These are phyloP conservation scores for Talaromyces islandicus DNA, from an alignment of 2,329 filamentous ascomycete species.

Conservation along the genomic window DNA sequence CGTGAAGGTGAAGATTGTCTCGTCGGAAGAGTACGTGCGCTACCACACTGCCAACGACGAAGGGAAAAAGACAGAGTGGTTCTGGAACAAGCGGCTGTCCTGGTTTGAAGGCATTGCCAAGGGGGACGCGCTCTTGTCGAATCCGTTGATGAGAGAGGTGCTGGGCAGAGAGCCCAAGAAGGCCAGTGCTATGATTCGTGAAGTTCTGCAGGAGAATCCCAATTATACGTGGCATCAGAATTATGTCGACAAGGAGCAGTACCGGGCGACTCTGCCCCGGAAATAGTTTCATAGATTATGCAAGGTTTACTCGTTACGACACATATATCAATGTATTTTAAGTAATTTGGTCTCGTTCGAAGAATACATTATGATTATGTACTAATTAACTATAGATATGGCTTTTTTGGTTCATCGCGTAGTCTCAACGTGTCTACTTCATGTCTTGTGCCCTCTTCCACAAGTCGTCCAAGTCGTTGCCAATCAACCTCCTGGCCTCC, in stretches of 20 bases:
- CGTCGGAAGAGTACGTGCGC: constrained; percentile 28
- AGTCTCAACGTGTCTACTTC: background rate
- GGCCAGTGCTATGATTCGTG: constrained; percentile 30
- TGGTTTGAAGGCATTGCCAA: constrained; percentile 41
- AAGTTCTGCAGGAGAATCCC: constrained; percentile 22
- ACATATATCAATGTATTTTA: no score
- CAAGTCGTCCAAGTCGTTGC: constrained; percentile 22
- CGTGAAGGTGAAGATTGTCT: constrained; percentile 27
- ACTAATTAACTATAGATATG: background rate
- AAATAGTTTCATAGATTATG: background rate
- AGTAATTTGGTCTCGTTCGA: no score
- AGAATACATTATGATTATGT: background rate
- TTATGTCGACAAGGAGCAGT: constrained; percentile 20
- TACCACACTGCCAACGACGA: constrained; percentile 23
- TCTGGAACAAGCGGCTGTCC: constrained; percentile 37
- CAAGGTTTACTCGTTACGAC: no score
- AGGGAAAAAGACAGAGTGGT: constrained; percentile 32
- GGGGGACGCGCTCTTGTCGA: constrained; percentile 40
- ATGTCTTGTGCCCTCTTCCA: constrained; percentile 14
- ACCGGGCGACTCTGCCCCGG: constrained; percentile 5
- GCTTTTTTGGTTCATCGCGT: background rate
- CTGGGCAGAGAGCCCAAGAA: constrained; percentile 39
- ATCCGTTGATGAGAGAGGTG: constrained; percentile 38
- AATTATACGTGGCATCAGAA: constrained; percentile 44
- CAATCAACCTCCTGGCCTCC: constrained; percentile 24